Evolutionary conservation across 805 yeast species (phyloP), one percentile per base, ranked within the genome.

Genomic region (Wickerhamomyces queroliae): DNA sequence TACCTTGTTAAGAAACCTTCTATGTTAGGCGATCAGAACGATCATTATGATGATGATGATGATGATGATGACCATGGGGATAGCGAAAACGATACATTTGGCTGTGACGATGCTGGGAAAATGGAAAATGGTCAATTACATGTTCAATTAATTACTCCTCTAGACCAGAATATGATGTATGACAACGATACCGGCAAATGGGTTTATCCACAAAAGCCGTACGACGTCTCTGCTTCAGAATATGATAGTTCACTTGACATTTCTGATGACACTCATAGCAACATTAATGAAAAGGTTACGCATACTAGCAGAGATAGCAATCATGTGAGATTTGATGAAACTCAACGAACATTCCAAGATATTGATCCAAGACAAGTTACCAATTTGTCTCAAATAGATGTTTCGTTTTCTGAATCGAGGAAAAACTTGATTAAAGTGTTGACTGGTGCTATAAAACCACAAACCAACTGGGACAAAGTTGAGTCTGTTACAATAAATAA

Each of bases 381-480:
- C 0, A 61, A 61, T 17, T 48, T 64, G 2, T 68, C 76, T 2
- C 68, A 67, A 22, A 38, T 72, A 11, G 71, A 72, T 29, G 39
- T 69, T 6, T 65, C 76, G 1, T 74, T 74, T 45, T 62, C 75
- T 2, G 67, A 67, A 41, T 65, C 70, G 0, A 65, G 63, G 42
- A 67, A 56, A 37, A 56, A 53, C 7, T 45, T 74, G 35, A 68
- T 73, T 5, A 55, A 72, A 1, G 58, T 65, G 2, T 57, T 74
- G 4, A 70, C 73, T 0, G 71, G 66, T 33, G 55, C 52, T 3
- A 45, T 70, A 7, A 41, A 59, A 7, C 56, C 63, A 7, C 53
- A 58, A 18, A 46, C 53, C 6, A 50, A 62, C 26, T 74, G 79
- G 80, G 66, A 66, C 32, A 46, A 50, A 8, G 53, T 73, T 2